phyloP scores from a whole-genome alignment of 345 rosid species.

The Sisymbrium altissimum region DNA sequence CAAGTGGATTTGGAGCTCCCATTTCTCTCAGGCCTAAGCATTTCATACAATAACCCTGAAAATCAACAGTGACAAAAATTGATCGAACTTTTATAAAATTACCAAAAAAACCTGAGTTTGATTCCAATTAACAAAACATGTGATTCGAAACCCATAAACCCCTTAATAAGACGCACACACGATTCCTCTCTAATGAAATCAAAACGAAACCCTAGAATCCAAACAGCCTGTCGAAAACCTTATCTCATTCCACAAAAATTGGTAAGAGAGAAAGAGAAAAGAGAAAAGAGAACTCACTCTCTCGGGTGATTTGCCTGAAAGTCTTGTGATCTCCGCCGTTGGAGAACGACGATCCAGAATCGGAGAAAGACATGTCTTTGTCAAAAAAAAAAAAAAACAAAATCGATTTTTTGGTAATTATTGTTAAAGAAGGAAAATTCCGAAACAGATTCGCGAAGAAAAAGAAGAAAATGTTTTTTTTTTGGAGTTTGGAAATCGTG shows the following conservation, averaged over 20 bases:
- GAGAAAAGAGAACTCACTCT: slow-evolving; percentile 46
- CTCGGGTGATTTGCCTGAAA: slow-evolving; percentile 75
- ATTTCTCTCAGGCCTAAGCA: slow-evolving; percentile 79
- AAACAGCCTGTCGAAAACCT: not conserved
- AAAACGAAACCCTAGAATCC: slow-evolving; percentile 12
- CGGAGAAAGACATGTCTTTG: slow-evolving; percentile 70
- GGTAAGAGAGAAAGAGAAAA: not conserved
- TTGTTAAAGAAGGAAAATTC: not conserved
- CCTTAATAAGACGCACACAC: not conserved
- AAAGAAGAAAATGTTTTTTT: not conserved
- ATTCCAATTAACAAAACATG: not conserved
- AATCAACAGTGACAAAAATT: not conserved
- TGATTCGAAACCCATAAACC: slow-evolving; percentile 18
- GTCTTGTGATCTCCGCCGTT: slow-evolving; percentile 63
- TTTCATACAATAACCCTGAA: slow-evolving; percentile 78
- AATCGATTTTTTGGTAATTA: not conserved
- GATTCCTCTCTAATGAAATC: not conserved
- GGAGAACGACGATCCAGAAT: slow-evolving; percentile 77
- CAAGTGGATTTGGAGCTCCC: slow-evolving; percentile 72
- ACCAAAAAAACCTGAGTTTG: not conserved
- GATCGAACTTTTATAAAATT: not conserved
- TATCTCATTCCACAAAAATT: not conserved
- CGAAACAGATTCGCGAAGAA: not conserved
- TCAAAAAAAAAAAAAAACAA: not conserved
- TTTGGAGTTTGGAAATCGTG: not conserved